phyloP scores from a whole-genome alignment of 2,329 filamentous ascomycete genomes.

The Acrocalymma vagum region DNA sequence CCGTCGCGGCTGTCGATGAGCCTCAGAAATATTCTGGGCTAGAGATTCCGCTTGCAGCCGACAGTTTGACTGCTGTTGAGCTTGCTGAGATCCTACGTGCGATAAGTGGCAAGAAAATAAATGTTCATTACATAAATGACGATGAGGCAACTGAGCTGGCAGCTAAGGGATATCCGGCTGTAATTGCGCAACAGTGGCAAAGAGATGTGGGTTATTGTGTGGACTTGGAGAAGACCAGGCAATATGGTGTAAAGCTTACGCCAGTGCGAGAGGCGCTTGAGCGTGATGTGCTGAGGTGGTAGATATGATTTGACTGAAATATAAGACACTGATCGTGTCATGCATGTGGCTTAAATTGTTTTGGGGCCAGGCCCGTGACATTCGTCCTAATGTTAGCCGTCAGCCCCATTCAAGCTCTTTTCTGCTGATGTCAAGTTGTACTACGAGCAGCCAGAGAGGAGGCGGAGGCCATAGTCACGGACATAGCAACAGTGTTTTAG shows the following conservation, averaged over 20 bases:
- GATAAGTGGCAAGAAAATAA: conserved; percentile 6
- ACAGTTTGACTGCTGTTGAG: conserved; percentile 4
- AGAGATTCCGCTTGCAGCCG: conserved; percentile 1
- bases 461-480: too few relatives aligned
- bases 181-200: conserved; percentile 6
- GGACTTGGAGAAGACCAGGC: not conserved
- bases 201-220: conserved; percentile 12
- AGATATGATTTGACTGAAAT: too few relatives aligned
- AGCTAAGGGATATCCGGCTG: not conserved
- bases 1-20: conserved; percentile 1
- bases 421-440: too few relatives aligned
- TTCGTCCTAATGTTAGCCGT: too few relatives aligned
- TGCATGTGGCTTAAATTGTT: too few relatives aligned
- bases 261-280: conserved; percentile 1
- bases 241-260: conserved; percentile 5
- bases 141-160: not conserved
- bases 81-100: conserved; percentile 2
- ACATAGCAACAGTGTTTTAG: too few relatives aligned
- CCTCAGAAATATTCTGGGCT: conserved; percentile 5
- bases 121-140: conserved; percentile 4
- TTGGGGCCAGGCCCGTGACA: too few relatives aligned
- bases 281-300: conserved; percentile 1
- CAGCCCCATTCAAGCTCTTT: too few relatives aligned
- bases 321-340: too few relatives aligned
- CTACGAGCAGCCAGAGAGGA: too few relatives aligned